Evolutionary conservation across 2,329 filamentous ascomycete genomes (phyloP).

Genomic region (Aspergillus chevalieri): DNA sequence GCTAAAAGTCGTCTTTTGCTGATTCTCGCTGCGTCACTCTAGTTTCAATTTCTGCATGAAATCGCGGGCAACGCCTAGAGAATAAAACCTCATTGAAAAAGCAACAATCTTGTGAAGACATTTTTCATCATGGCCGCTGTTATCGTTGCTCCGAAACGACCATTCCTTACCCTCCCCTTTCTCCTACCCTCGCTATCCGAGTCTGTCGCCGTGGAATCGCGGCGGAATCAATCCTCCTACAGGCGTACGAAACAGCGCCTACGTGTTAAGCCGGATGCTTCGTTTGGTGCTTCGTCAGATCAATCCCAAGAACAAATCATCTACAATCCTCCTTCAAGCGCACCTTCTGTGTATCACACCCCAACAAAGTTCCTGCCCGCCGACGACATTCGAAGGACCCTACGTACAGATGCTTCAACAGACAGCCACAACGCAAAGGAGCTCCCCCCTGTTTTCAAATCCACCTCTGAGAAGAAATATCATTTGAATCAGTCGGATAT

Average conservation of each 20-base stretch:
- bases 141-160: constrained; percentile 26
- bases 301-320: constrained; percentile 51
- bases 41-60: neutral
- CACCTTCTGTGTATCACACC: constrained; percentile 59
- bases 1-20: neutral
- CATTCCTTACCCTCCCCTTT: constrained; percentile 32
- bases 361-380: constrained; percentile 59
- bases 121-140: constrained; percentile 22
- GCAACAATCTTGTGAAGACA: neutral
- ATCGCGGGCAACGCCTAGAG: neutral
- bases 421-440: constrained; percentile 16
- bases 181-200: constrained; percentile 34
- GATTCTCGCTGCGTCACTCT: neutral
- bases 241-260: constrained; percentile 46
- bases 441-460: constrained; percentile 47
- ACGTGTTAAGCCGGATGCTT: constrained; percentile 47
- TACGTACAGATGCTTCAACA: constrained; percentile 35
- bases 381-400: constrained; percentile 48
- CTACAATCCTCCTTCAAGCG: constrained; percentile 61
- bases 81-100: neutral
- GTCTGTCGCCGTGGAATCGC: constrained; percentile 23
- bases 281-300: constrained; percentile 37
- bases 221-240: constrained; percentile 46
- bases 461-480: constrained; percentile 53
- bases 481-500: constrained; percentile 54